Conservation (phyloP, 2,329 filamentous ascomycete species). For the Talaromyces sp. region DNA sequence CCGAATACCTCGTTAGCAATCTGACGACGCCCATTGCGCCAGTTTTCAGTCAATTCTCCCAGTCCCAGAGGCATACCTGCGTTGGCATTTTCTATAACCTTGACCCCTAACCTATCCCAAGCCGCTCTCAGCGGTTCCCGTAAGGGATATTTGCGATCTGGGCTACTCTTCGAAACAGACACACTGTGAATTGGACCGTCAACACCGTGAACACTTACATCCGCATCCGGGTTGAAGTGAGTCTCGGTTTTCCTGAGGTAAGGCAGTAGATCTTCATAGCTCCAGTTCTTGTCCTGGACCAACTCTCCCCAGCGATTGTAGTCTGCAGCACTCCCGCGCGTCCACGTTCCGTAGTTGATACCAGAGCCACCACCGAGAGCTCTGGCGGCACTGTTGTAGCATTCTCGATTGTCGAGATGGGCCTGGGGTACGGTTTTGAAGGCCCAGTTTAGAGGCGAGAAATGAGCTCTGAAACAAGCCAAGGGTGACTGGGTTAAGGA, state of each 20-base stretch:
- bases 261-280: conserved; percentile 47
- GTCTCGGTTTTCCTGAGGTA: conserved; percentile 47
- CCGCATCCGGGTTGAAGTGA: conserved; percentile 24
- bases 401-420: conserved; percentile 20
- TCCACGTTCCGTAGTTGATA: conserved; percentile 46
- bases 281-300: conserved; percentile 47
- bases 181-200: conserved; percentile 34
- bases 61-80: not conserved
- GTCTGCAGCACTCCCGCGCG: conserved; percentile 46
- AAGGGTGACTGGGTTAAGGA: not conserved
- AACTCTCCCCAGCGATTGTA: conserved; percentile 50
- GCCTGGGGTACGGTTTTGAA: not conserved
- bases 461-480: not conserved
- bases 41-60: conserved; percentile 33
- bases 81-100: not conserved
- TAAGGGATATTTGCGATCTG: conserved; percentile 40
- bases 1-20: conserved; percentile 29
- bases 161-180: conserved; percentile 18
- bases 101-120: conserved; percentile 36
- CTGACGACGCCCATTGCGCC: conserved; percentile 28
- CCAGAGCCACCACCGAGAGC: conserved; percentile 44
- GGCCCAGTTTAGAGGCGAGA: not conserved
- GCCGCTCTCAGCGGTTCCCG: conserved; percentile 36
- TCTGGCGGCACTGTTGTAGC: conserved; percentile 28
- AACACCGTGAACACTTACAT: conserved; percentile 29